Base-by-base conservation (phyloP, 768 basidiomycete genomes). In the Cystobasidium onofrii region DNA sequence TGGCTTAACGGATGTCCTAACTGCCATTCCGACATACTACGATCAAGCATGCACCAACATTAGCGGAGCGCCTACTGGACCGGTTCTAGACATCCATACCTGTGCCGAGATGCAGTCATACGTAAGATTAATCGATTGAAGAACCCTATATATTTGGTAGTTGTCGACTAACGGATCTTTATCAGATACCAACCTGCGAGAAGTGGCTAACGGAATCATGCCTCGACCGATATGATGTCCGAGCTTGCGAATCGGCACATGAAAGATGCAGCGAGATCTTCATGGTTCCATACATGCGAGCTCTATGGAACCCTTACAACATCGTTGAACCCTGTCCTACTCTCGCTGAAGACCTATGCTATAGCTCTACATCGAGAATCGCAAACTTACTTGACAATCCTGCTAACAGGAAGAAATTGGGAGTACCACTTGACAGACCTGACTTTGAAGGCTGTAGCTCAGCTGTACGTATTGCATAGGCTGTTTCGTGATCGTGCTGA, bases 21-120 rank as follows among this genome's bases (percentile, higher is more conserved):
- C 66, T 34, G 66, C 66, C 36, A 69, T 69, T 29, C 66, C 66
- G 7, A 71, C 74, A 7, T 75, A 75, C 67, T 75, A 75, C 61
- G 69, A 70, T 27, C 65, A 73, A 43, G 74, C 74, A 43, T 75
- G 74, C 67, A 71, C 74, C 12, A 44, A 69, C 27, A 52, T 69
- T 23, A 13, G 57, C 3, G 44, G 43, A 15, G 74, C 66, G 12
- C 67, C 67, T 34, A 63, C 43, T 29, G 60, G 64, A 57, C 74
- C 74, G 0, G 74, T 75, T 3, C 60, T 75, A 13, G 61, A 64
- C 61, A 44, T 64, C 46, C 57, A 71, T 34, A 50, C 67, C 1
- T 75, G 74, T 55, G 61, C 67, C 1, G 39, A n/a, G 20, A 75
- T 75, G 74, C 74, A 75, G 62, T 69, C 66, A 9, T 69, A 54